phyloP scores from a whole-genome alignment of 139 green algal species.

The Asterochloris sp. region DNA sequence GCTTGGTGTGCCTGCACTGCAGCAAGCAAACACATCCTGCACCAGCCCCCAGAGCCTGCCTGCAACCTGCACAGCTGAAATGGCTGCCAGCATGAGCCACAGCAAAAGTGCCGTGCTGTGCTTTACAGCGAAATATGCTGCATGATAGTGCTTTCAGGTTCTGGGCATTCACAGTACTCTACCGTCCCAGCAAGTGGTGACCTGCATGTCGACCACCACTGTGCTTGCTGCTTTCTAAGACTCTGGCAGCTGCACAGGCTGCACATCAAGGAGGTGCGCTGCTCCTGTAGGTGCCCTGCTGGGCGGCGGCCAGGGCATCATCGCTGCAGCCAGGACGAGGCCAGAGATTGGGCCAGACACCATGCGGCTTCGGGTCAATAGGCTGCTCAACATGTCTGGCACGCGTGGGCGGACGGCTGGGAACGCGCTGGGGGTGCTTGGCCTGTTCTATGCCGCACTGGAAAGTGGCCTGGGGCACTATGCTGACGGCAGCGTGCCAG shows the following conservation, averaged over 20 bases:
- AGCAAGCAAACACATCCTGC: not conserved
- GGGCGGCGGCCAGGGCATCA: slow-evolving; percentile 40
- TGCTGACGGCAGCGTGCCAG: slow-evolving; percentile 56
- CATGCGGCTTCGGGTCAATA: slow-evolving; percentile 57
- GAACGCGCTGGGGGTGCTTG: slow-evolving; percentile 73
- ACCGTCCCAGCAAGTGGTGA: no score
- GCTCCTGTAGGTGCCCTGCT: slow-evolving; percentile 31
- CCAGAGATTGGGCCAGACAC: slow-evolving; percentile 25
- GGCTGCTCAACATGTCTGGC: slow-evolving; percentile 72
- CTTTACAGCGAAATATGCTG: no score
- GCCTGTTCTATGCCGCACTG: slow-evolving; percentile 67
- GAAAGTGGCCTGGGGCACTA: slow-evolving; percentile 58
- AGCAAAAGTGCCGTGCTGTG: no score
- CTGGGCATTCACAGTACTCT: no score
- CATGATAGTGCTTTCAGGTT: no score
- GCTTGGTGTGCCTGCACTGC: not conserved
- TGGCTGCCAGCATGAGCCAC: no score
- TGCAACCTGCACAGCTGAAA: no score
- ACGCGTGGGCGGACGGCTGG: slow-evolving; percentile 46
- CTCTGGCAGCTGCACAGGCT: no score
- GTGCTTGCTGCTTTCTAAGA: no score
- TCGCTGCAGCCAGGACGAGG: slow-evolving; percentile 19
- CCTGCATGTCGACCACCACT: no score
- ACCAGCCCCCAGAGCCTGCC: no score
- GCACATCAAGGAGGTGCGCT: no score